phyloP scores from a whole-genome alignment of 2,329 filamentous ascomycete genomes.

The Conoideocrella luteorostrata region DNA sequence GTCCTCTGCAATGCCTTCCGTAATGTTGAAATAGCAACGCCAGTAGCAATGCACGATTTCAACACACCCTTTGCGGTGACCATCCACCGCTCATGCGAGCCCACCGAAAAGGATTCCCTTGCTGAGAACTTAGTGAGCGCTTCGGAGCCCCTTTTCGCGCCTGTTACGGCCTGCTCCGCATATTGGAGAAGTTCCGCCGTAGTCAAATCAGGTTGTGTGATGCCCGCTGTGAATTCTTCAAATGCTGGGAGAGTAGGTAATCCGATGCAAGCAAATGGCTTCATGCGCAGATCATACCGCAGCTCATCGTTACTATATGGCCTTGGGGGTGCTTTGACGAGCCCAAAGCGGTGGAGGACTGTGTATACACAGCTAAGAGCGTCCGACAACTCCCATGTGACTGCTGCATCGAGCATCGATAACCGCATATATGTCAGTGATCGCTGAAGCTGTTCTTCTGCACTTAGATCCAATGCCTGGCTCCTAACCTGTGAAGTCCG shows the following conservation, averaged over 20 bases:
- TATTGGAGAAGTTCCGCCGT: constrained; percentile 36
- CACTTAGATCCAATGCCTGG: constrained; percentile 15
- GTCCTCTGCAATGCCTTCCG: constrained; percentile 46
- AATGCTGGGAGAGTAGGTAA: constrained; percentile 62
- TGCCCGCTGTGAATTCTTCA: constrained; percentile 49
- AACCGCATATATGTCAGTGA: constrained; percentile 52
- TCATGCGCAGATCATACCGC: constrained; percentile 81
- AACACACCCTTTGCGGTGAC: constrained; percentile 52
- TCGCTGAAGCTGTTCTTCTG: constrained; percentile 38
- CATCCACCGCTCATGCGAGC: constrained; percentile 57
- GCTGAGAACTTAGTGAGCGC: constrained; percentile 44
- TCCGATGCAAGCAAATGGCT: constrained; percentile 65
- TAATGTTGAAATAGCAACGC: constrained; percentile 55
- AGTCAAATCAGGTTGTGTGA: constrained; percentile 31
- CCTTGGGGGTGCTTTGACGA: constrained; percentile 44
- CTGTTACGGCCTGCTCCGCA: constrained; percentile 38
- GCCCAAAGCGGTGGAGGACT: constrained; percentile 51
- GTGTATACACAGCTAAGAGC: constrained; percentile 58
- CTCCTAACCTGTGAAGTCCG: constrained; percentile 25
- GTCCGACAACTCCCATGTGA: constrained; percentile 51
- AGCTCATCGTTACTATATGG: constrained; percentile 63
- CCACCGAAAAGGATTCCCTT: constrained; percentile 47
- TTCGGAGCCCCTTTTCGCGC: constrained; percentile 51
- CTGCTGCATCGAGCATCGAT: constrained; percentile 58
- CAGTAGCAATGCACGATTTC: constrained; percentile 64